A percentile compares a stretch with the other conserved stretches of the same genome.
These are phyloP conservation scores for Macrotyloma uniflorum DNA, from an alignment of 306 rosid species.

Conservation along the genomic window DNA sequence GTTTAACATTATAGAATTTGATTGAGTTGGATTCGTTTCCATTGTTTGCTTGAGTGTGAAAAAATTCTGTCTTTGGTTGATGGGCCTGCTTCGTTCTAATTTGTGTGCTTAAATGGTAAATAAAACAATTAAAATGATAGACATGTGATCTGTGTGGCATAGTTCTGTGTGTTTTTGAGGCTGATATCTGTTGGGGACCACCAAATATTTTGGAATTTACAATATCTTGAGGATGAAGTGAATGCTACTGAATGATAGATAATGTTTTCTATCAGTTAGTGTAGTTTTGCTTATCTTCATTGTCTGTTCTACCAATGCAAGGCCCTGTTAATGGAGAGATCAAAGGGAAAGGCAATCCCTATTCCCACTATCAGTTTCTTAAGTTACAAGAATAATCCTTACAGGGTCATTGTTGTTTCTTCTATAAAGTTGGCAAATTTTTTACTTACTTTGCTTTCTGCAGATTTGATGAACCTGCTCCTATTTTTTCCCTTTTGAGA, in stretches of 20 bases:
- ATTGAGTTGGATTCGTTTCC: neutral
- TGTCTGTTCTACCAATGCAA: slow-evolving; percentile 32
- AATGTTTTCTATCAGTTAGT: slow-evolving; percentile 43
- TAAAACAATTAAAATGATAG: neutral
- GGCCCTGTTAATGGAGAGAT: slow-evolving; percentile 36
- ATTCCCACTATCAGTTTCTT: slow-evolving; percentile 10
- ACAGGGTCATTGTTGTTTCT: slow-evolving; percentile 8
- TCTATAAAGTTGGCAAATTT: slow-evolving; percentile 16
- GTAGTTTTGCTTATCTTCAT: slow-evolving; percentile 44
- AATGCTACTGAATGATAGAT: slow-evolving; percentile 45
- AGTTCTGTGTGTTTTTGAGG: slow-evolving; percentile 34
- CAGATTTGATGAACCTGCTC: slow-evolving; percentile 44
- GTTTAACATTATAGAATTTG: neutral
- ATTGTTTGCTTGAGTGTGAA: slow-evolving; percentile 1
- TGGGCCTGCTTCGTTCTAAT: neutral
- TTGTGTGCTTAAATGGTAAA: neutral
- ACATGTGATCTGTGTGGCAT: slow-evolving; percentile 11
- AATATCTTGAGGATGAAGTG: slow-evolving; percentile 28
- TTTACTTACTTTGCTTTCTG: slow-evolving; percentile 35
- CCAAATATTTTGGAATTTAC: slow-evolving; percentile 35
- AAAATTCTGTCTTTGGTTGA: neutral
- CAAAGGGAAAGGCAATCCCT: slow-evolving; percentile 15
- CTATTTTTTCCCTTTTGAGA: slow-evolving; percentile 29
- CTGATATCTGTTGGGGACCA: slow-evolving; percentile 48
- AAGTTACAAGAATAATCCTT: slow-evolving; percentile 3